Evolutionary conservation across 345 rosid genomes (phyloP).

Genomic region (Eucalyptus erythrocorys): DNA sequence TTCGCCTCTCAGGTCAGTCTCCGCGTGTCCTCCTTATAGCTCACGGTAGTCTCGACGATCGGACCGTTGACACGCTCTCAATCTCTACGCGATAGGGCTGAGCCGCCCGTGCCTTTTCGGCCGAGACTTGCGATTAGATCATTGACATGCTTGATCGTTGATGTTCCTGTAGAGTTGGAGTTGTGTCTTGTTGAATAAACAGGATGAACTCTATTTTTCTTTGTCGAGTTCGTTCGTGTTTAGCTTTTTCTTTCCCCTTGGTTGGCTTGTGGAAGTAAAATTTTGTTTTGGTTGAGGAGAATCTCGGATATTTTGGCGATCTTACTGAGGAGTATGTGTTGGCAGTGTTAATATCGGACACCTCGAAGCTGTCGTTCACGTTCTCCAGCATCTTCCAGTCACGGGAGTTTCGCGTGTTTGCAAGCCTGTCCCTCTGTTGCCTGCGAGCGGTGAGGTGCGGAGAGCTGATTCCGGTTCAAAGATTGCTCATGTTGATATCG

Average conservation of each 20-base stretch:
- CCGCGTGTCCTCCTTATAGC: background rate
- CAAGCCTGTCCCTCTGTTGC: conserved; percentile 34
- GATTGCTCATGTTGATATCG: conserved; percentile 56
- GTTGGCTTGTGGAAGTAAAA: accelerated
- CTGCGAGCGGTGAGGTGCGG: background rate
- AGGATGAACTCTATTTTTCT: background rate
- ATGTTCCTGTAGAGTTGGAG: background rate
- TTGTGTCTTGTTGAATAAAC: background rate
- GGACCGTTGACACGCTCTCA: background rate
- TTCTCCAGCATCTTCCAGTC: conserved; percentile 47
- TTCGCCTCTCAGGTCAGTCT: conserved; percentile 37
- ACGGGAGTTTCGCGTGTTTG: conserved; percentile 79
- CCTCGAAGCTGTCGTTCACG: conserved; percentile 53
- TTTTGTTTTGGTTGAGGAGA: background rate
- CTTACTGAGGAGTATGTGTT: background rate
- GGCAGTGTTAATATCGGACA: conserved; percentile 74
- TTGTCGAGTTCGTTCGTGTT: background rate
- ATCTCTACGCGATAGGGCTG: background rate
- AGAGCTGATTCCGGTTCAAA: background rate
- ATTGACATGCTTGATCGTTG: background rate
- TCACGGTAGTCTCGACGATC: background rate
- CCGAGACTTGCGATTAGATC: background rate
- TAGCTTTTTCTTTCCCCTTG: background rate
- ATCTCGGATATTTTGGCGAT: background rate
- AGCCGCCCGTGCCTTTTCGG: background rate